Conservation (phyloP, 768 basidiomycete species). For the Punctularia strigosozonata region DNA sequence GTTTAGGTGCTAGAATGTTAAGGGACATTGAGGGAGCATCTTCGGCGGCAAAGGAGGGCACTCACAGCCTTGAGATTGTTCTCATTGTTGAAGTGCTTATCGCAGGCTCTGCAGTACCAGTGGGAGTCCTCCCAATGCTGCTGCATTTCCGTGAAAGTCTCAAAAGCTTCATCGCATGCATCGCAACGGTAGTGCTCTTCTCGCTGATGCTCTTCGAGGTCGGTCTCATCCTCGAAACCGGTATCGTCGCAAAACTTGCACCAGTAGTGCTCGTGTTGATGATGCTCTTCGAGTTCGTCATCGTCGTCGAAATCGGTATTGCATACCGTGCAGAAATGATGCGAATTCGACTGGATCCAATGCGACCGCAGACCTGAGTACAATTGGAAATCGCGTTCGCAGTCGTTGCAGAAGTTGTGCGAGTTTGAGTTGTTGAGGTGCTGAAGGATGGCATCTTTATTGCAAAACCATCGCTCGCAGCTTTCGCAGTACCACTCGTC, state of each 20-base stretch:
- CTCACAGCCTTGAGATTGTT: conserved; percentile 3
- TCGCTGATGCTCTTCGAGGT: conserved; percentile 36
- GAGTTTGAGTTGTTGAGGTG: conserved; percentile 13
- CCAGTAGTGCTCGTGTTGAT: conserved; percentile 24
- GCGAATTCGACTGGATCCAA: conserved; percentile 34
- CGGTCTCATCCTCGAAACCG: conserved; percentile 27
- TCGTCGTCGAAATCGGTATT: conserved; percentile 25
- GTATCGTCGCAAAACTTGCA: conserved; percentile 30
- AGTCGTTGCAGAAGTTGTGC: conserved; percentile 36
- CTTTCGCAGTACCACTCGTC: no score
- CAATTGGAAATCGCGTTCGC: conserved; percentile 32
- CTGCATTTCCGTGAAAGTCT: conserved; percentile 23
- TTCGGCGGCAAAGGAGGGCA: not conserved
- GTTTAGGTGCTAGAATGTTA: conserved; percentile 37
- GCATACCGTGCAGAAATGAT: conserved; percentile 44
- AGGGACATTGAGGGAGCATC: conserved; percentile 1
- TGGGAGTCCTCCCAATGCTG: conserved; percentile 24
- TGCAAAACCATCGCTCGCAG: conserved; percentile 15
- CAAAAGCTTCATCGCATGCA: conserved; percentile 20
- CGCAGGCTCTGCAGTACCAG: conserved; percentile 5
- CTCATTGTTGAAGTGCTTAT: conserved; percentile 25
- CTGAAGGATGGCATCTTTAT: conserved; percentile 12
- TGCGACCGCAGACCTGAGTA: conserved; percentile 32
- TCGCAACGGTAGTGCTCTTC: conserved; percentile 5
- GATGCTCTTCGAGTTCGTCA: conserved; percentile 28